phyloP scores from a whole-genome alignment of 2,329 filamentous ascomycete species.

The Delphinella strobiligena region DNA sequence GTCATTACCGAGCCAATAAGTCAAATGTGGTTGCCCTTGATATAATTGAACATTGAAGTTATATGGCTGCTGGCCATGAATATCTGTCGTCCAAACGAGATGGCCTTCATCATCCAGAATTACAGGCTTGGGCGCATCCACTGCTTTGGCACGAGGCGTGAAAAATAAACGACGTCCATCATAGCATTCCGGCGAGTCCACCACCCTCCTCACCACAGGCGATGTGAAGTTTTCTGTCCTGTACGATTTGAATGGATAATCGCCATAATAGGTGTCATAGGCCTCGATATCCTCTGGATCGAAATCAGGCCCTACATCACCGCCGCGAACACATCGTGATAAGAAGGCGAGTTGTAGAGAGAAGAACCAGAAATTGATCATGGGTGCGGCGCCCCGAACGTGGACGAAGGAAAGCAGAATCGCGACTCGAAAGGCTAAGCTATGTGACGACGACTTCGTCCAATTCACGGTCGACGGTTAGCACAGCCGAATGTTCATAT shows the following conservation, averaged over 20 bases:
- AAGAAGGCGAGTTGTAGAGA: neutral
- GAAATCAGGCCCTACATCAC: constrained; percentile 7
- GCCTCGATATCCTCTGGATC: constrained; percentile 4
- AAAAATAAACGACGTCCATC: constrained; percentile 14
- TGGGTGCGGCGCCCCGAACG: no score
- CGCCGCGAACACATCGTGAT: neutral
- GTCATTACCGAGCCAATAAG: constrained; percentile 27
- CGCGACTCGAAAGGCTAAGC: no score
- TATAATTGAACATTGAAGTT: constrained; percentile 24
- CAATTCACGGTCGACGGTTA: no score
- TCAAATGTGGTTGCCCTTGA: constrained; percentile 23
- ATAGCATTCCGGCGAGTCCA: constrained; percentile 4
- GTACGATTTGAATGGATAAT: constrained; percentile 7
- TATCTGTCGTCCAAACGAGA: constrained; percentile 20
- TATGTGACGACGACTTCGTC: no score
- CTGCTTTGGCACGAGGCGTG: constrained; percentile 19
- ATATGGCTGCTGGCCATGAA: constrained; percentile 20
- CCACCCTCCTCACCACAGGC: constrained; percentile 1
- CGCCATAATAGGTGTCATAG: constrained; percentile 6
- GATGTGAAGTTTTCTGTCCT: constrained; percentile 4
- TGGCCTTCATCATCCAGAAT: constrained; percentile 19
- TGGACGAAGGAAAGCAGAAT: no score
- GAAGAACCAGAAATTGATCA: neutral
- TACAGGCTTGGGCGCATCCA: constrained; percentile 19
- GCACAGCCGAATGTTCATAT: no score